A percentile compares a stretch with the other conserved stretches of the same genome.
These are phyloP conservation scores for Trichoderma asperelloides DNA, from an alignment of 495 filamentous ascomycete genomes.

Conservation along the genomic window DNA sequence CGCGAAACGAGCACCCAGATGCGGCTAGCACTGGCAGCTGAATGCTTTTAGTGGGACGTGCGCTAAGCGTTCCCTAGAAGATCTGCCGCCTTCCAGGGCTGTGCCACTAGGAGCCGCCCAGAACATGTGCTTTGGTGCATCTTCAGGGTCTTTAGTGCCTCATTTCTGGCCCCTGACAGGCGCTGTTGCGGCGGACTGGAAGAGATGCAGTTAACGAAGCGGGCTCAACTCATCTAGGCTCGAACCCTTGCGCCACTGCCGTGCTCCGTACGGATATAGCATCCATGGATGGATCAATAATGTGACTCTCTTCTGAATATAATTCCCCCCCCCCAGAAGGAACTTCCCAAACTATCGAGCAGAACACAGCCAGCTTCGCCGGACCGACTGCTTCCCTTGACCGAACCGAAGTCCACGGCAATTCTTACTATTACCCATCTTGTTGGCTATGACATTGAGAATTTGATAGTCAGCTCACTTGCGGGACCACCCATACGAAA, in stretches of 20 bases:
- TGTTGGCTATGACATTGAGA: background rate
- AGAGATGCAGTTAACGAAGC: background rate
- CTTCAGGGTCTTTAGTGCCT: background rate
- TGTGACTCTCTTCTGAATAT: background rate
- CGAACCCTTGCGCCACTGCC: background rate
- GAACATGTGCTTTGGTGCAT: background rate
- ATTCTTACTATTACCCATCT: background rate
- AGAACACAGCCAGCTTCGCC: background rate
- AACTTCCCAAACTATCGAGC: no score
- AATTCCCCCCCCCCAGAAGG: background rate
- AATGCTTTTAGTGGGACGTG: background rate
- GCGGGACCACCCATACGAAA: background rate
- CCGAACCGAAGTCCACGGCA: background rate
- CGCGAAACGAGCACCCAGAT: background rate
- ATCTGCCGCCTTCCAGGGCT: background rate
- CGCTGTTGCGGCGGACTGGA: background rate
- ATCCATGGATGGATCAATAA: no score
- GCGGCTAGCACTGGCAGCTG: background rate
- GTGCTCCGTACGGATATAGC: background rate
- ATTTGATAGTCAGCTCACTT: background rate
- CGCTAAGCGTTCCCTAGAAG: background rate
- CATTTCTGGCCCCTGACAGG: no score
- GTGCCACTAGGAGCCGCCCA: background rate
- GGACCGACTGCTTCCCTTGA: background rate
- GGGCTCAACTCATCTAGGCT: background rate